Conservation (phyloP, 1,284 basidiomycete genomes). For the Puccinia novopanici region DNA sequence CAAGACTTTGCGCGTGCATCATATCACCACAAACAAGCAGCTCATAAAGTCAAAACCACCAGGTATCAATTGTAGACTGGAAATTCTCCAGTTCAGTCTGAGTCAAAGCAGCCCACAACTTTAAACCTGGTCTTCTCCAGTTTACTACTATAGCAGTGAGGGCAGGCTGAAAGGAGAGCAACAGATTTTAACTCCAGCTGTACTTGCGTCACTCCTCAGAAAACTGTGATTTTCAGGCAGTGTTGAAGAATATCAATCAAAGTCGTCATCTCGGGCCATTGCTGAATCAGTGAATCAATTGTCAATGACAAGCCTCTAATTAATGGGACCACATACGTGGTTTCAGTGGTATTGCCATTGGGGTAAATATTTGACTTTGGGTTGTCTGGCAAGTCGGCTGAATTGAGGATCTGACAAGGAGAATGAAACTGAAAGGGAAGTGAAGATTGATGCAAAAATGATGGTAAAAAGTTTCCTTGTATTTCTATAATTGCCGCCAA, state of each 20-base stretch:
- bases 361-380: too few relatives aligned
- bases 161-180: constrained; percentile 70
- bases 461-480: constrained; percentile 20
- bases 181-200: constrained; percentile 80
- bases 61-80: constrained; percentile 68
- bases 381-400: not conserved
- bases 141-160: constrained; percentile 77
- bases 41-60: constrained; percentile 93
- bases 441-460: constrained; percentile 27
- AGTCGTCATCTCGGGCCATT: too few relatives aligned
- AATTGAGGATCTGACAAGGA: constrained; percentile 23
- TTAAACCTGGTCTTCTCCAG: constrained; percentile 86
- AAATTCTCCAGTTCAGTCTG: constrained; percentile 71
- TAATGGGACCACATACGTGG: constrained; percentile 33
- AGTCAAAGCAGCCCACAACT: constrained; percentile 81
- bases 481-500: constrained; percentile 26
- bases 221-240: constrained; percentile 70
- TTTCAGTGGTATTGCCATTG: constrained; percentile 34
- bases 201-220: constrained; percentile 96
- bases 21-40: constrained; percentile 69
- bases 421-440: constrained; percentile 27
- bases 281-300: too few relatives aligned
- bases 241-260: constrained; percentile 78
- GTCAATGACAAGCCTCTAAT: constrained; percentile 3
- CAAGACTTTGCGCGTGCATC: constrained; percentile 50